phyloP scores from a whole-genome alignment of 1,284 basidiomycete species.

The Rhodotorula sp. region DNA sequence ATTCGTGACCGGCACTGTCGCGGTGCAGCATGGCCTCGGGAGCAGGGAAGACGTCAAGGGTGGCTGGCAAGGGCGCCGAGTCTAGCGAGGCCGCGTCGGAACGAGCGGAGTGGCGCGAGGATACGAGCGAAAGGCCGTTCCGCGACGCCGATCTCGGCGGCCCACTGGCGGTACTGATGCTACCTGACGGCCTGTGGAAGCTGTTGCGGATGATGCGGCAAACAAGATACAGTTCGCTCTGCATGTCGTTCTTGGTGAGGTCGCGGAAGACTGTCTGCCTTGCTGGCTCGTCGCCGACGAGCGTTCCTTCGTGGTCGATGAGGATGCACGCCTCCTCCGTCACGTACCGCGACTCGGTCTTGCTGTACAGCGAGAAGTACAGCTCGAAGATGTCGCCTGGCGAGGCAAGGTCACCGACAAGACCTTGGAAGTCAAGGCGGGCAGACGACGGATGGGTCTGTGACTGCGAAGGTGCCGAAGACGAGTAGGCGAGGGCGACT shows the following conservation, averaged over 20 bases:
- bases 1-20: too few species aligned
- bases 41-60: too few species aligned
- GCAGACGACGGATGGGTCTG: constrained; percentile 52
- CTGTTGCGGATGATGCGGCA: constrained; percentile 85
- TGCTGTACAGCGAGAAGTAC: constrained; percentile 89
- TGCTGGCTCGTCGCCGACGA: constrained; percentile 62
- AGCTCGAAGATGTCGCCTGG: constrained; percentile 90
- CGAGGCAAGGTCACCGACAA: constrained; percentile 82
- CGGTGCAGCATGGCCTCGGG: too few species aligned
- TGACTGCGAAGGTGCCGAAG: neutral
- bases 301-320: constrained; percentile 85
- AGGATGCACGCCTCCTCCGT: constrained; percentile 91
- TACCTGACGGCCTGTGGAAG: neutral
- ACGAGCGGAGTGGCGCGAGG: too few species aligned
- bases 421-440: constrained; percentile 83
- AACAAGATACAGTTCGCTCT: constrained; percentile 78
- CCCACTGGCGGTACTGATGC: neutral
- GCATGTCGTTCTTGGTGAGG: constrained; percentile 77
- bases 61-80: too few species aligned
- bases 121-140: too few species aligned
- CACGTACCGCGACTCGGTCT: constrained; percentile 74
- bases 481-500: constrained; percentile 47
- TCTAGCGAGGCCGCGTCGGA: too few species aligned
- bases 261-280: constrained; percentile 81
- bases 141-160: too few species aligned